phyloP scores from a whole-genome alignment of 2,329 filamentous ascomycete species.

The Bipolaris gigantea region DNA sequence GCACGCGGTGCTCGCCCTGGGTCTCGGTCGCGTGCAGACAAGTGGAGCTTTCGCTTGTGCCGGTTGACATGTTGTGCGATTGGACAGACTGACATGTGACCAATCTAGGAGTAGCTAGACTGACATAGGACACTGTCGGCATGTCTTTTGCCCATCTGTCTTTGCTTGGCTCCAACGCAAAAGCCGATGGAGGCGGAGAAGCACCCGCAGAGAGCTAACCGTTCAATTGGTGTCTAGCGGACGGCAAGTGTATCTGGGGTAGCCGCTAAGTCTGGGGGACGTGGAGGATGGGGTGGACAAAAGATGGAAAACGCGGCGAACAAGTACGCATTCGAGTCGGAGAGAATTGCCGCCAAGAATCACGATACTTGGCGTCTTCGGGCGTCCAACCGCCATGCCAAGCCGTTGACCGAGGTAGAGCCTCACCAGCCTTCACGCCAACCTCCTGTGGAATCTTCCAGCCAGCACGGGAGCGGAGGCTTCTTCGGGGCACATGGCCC shows the following conservation, averaged over 20 bases:
- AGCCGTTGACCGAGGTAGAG: conserved; percentile 6
- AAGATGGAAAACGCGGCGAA: background rate
- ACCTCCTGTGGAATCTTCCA: background rate
- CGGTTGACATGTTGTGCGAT: conserved; percentile 8
- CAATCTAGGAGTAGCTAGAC: conserved; percentile 17
- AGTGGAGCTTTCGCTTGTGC: conserved; percentile 20
- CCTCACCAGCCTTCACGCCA: background rate
- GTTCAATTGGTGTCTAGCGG: background rate
- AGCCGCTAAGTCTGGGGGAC: background rate
- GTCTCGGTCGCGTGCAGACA: conserved; percentile 23
- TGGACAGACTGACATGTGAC: conserved; percentile 14
- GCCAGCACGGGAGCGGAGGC: background rate
- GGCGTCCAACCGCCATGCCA: background rate
- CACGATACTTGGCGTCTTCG: background rate
- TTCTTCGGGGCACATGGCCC: background rate
- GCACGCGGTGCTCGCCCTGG: conserved; percentile 10
- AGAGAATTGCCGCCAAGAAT: background rate
- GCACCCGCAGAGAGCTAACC: background rate
- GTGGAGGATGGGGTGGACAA: background rate
- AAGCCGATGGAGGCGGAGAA: conserved; percentile 6
- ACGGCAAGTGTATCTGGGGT: background rate
- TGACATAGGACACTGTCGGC: background rate
- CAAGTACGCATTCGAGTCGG: background rate
- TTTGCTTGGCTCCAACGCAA: conserved; percentile 4
- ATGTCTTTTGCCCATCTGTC: conserved; percentile 7